Evolutionary conservation across 805 yeast species (phyloP), one percentile per base, ranked within the genome.

Genomic region (Jamesozyma spencerorum): DNA sequence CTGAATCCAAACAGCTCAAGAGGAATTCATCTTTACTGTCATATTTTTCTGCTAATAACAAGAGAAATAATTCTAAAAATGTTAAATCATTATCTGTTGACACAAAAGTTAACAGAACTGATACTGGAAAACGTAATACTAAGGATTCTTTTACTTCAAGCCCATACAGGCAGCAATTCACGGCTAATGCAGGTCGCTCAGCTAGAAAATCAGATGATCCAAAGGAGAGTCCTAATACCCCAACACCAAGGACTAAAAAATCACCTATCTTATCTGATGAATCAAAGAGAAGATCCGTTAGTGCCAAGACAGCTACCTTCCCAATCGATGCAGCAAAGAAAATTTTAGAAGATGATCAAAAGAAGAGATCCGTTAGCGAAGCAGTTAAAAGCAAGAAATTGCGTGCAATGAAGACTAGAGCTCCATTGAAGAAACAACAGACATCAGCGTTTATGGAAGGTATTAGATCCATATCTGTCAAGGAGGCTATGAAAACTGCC

Each of bases 371-470:
- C 4, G 69, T 66, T 1, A 69, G 75, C 18, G 79, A 75, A 44
- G 67, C 75, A 15, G 68, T 69, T 5, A 65, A 74, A 40, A 58
- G 72, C 35, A 79, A 76, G 54, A 66, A 72, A 4, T 60, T 74
- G 45, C 72, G 79, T 41, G 66, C 76, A 4, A 69, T 76, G 5
- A 70, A 80, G 10, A 66, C 79, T 2, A 72, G 74, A 39, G 70
- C 75, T 33, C 42, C 50, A 2, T 37, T 57, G 11, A 62, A 53
- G 46, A 83, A 83, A 54, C 74, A 71, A 61, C 75, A 77, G 42
- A 83, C 94, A 0, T 75, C 85, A 0, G 92, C 92, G 0, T 83
- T 83, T 57, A 77, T 75, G 54, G 98, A 92, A 63, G 98, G 98
- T 5, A 83, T 92, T 33, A 71, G 86, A 50, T 69, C 64, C 15